Evolutionary conservation across 140 eudicot genomes (phyloP).

Genomic region (Flaveria floridana): DNA sequence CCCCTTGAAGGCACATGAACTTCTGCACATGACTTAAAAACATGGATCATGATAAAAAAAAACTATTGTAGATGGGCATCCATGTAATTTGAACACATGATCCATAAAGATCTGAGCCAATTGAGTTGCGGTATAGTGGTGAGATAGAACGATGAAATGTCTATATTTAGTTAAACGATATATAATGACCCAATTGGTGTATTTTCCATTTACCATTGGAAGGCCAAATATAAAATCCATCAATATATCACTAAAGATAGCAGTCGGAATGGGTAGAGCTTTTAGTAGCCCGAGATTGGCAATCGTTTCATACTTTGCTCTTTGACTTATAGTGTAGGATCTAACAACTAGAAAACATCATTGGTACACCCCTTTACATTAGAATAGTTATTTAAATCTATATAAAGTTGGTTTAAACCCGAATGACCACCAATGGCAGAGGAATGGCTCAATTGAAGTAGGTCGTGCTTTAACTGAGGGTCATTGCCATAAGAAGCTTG

Average conservation of each 20-base stretch:
- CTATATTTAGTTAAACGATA: conserved; percentile 14
- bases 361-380: no score
- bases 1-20: background rate
- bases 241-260: background rate
- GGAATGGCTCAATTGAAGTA: no score
- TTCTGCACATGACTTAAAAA: background rate
- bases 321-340: background rate
- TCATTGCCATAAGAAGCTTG: no score
- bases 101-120: background rate
- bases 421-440: no score
- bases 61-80: background rate
- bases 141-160: conserved; percentile 1
- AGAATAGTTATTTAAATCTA: no score
- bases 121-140: background rate
- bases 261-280: background rate
- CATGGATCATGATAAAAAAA: background rate
- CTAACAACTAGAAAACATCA: no score
- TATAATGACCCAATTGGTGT: background rate
- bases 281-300: conserved; percentile 9
- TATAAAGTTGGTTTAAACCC: no score
- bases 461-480: no score
- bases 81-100: background rate
- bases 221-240: conserved; percentile 25
- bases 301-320: background rate
- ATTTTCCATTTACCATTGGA: background rate